Evolutionary conservation across 2,329 filamentous ascomycete genomes (phyloP).

Genomic region (Thelonectria olida): DNA sequence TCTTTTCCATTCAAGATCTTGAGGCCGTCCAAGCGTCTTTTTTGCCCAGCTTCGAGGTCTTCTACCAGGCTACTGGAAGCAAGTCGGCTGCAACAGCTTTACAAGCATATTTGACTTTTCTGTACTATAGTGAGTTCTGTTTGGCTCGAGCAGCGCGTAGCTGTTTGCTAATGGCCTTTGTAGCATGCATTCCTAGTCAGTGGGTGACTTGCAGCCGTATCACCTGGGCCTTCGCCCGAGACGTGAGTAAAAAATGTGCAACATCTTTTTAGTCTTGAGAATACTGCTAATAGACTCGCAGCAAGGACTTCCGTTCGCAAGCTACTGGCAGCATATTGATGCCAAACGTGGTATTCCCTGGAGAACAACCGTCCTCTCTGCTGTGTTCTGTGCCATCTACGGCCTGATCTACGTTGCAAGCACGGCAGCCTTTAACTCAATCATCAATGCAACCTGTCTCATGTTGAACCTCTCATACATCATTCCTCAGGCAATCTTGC

Average conservation of each 20-base stretch:
- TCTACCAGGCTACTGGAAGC: constrained; percentile 29
- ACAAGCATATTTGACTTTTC: neutral
- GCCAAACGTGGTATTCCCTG: constrained; percentile 36
- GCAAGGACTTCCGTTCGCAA: constrained; percentile 19
- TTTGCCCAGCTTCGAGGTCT: constrained; percentile 30
- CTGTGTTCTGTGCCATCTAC: constrained; percentile 40
- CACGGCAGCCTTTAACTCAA: constrained; percentile 45
- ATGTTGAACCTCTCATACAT: constrained; percentile 43
- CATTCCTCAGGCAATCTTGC: constrained; percentile 39
- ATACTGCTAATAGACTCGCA: no score
- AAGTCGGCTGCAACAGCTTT: neutral
- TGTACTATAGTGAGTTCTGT: constrained; percentile 10
- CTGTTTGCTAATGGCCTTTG: no score
- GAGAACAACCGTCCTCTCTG: constrained; percentile 39
- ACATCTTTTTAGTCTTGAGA: neutral
- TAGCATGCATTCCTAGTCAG: constrained; percentile 38
- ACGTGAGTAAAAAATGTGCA: no score
- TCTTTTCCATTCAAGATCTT: constrained; percentile 39
- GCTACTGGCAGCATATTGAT: constrained; percentile 38
- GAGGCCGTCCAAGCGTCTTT: constrained; percentile 35
- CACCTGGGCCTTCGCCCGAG: constrained; percentile 45
- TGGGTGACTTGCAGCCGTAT: constrained; percentile 45
- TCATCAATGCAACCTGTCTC: constrained; percentile 42
- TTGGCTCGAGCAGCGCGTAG: no score
- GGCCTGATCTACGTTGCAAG: constrained; percentile 45